Evolutionary conservation across 345 rosid genomes (phyloP).

Genomic region (Limnanthes douglasii): DNA sequence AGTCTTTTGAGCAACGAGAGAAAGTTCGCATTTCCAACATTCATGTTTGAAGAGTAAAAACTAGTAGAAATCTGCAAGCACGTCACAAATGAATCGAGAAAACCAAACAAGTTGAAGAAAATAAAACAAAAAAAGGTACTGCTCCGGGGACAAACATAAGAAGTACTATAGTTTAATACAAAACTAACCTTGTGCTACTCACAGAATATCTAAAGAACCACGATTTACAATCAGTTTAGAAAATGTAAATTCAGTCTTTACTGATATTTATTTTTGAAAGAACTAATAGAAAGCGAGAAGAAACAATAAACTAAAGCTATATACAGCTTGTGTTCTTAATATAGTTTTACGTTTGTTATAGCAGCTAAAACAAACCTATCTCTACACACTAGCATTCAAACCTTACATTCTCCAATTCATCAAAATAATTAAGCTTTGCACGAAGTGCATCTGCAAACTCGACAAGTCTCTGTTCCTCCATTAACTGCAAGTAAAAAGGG

Average conservation of each 20-base stretch:
- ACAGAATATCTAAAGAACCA: no score
- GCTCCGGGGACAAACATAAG: no score
- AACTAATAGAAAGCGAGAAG: background rate
- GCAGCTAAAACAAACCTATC: conserved; percentile 3
- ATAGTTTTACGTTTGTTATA: background rate
- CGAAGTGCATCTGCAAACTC: conserved; percentile 93
- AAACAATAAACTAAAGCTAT: background rate
- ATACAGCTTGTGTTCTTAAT: background rate
- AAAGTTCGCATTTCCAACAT: conserved; percentile 68
- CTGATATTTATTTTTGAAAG: no score
- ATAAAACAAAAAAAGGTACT: background rate
- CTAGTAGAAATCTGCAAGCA: conserved; percentile 69
- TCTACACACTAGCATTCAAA: conserved; percentile 30
- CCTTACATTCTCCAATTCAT: conserved; percentile 99
- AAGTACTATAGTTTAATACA: no score
- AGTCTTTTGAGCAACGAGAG: conserved; percentile 80
- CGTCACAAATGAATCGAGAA: no score
- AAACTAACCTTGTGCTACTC: no score
- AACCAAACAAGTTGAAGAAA: no score
- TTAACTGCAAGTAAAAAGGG: conserved; percentile 27
- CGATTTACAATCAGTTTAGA: no score
- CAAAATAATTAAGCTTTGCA: conserved; percentile 89
- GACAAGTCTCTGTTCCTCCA: conserved; percentile 77
- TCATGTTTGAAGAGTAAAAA: conserved; percentile 76
- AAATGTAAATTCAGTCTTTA: no score